Evolutionary conservation across 2,329 filamentous ascomycete genomes (phyloP).

Genomic region (Lachnellula subtilissima): DNA sequence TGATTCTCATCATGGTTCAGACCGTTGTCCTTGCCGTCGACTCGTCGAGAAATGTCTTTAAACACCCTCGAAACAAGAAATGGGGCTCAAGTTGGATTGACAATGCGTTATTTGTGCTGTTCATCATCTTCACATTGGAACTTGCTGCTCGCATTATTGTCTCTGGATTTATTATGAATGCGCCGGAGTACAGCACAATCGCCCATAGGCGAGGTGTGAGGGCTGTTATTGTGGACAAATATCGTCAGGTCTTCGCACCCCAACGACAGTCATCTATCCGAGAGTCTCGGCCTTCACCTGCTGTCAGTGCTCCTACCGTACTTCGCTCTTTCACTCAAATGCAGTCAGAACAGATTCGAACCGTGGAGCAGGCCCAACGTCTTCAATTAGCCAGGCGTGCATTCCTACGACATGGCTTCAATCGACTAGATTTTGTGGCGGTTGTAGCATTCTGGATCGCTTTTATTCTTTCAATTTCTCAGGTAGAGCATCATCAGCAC

Average conservation of each 20-base stretch:
- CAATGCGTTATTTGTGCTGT: slow-evolving; percentile 68
- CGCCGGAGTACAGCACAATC: slow-evolving; percentile 85
- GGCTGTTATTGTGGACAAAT: slow-evolving; percentile 70
- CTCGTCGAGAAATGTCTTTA: slow-evolving; percentile 66
- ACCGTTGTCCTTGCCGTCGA: slow-evolving; percentile 84
- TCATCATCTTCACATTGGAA: slow-evolving; percentile 86
- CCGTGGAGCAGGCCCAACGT: slow-evolving; percentile 71
- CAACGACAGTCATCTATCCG: slow-evolving; percentile 52
- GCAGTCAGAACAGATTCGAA: slow-evolving; percentile 55
- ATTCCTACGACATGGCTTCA: slow-evolving; percentile 92
- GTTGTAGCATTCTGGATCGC: slow-evolving; percentile 94
- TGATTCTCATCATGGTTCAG: slow-evolving; percentile 84
- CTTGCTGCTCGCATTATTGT: slow-evolving; percentile 80
- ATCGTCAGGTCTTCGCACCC: slow-evolving; percentile 74
- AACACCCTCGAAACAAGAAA: slow-evolving; percentile 49
- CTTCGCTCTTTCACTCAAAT: slow-evolving; percentile 50
- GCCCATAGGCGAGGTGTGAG: slow-evolving; percentile 71
- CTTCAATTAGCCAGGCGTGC: slow-evolving; percentile 83
- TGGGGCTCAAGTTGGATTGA: slow-evolving; percentile 55
- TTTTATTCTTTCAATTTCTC: slow-evolving; percentile 66
- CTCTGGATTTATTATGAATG: slow-evolving; percentile 88
- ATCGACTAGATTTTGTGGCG: slow-evolving; percentile 89
- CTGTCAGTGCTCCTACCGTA: slow-evolving; percentile 21
- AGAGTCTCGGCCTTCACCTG: slow-evolving; percentile 17
- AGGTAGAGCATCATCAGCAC: slow-evolving; percentile 64